Conservation (phyloP, 2,329 filamentous ascomycete genomes). For the Fusarium caatingaense region DNA sequence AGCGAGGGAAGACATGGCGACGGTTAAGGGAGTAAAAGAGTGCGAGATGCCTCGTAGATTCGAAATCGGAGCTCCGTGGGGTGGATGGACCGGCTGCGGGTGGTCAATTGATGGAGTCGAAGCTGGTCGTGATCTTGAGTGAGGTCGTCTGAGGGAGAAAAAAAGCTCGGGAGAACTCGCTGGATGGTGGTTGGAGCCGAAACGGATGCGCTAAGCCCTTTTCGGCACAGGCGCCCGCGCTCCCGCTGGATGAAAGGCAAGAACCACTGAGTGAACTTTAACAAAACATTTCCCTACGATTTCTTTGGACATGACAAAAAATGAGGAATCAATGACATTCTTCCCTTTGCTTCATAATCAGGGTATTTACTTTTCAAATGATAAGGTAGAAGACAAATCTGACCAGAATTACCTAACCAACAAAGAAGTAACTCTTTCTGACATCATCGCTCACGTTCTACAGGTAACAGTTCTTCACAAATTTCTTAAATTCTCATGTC, state of each 20-base stretch:
- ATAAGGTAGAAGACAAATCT: no score
- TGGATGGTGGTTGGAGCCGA: slow-evolving; percentile 48
- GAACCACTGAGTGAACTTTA: slow-evolving; percentile 8
- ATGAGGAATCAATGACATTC: background rate
- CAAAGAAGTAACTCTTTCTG: background rate
- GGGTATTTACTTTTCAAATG: no score
- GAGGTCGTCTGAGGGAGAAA: slow-evolving; percentile 54
- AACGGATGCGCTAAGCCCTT: slow-evolving; percentile 46
- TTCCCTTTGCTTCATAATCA: background rate
- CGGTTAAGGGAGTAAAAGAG: slow-evolving; percentile 44
- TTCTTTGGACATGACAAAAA: background rate
- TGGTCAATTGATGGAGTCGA: slow-evolving; percentile 54
- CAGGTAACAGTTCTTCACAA: background rate
- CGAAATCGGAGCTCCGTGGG: slow-evolving; percentile 45
- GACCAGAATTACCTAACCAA: no score
- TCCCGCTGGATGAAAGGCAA: slow-evolving; percentile 36
- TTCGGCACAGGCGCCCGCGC: slow-evolving; percentile 41
- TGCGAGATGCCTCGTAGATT: slow-evolving; percentile 42
- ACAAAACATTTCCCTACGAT: background rate
- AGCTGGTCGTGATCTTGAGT: slow-evolving; percentile 43
- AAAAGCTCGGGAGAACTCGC: slow-evolving; percentile 63
- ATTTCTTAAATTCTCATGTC: slow-evolving; percentile 35
- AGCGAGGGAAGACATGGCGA: slow-evolving; percentile 51
- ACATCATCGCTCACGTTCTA: slow-evolving; percentile 3
- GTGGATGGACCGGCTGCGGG: slow-evolving; percentile 42